These are phyloP conservation scores for Cladobotryum protrusum DNA, from an alignment of 2,329 filamentous ascomycete genomes.

Conservation along the genomic window DNA sequence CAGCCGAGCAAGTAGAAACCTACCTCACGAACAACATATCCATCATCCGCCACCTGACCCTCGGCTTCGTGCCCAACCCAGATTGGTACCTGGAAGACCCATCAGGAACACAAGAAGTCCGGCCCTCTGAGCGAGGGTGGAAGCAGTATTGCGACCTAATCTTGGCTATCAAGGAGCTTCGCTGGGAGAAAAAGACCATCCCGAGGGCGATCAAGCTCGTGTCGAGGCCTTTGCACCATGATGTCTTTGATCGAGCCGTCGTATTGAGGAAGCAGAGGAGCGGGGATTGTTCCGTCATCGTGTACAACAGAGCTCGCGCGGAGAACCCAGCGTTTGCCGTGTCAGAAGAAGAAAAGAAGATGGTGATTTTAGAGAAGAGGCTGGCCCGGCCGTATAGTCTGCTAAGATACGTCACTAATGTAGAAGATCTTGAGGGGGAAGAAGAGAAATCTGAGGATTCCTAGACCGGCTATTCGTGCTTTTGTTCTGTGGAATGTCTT, in stretches of 20 bases:
- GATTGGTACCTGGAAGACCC: slow-evolving; percentile 1
- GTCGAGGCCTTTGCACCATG: not conserved
- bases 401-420: not conserved
- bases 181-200: not conserved
- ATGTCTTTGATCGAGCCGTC: not conserved
- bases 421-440: not conserved
- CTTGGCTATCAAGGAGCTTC: not conserved
- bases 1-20: slow-evolving; percentile 6
- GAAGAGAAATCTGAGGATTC: too few species aligned
- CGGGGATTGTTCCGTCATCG: not conserved
- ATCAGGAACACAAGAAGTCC: not conserved
- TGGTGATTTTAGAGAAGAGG: not conserved
- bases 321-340: not conserved
- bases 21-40: slow-evolving; percentile 16
- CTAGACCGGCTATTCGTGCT: too few species aligned
- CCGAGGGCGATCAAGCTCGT: not conserved
- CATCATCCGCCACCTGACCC: slow-evolving; percentile 17
- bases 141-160: not conserved
- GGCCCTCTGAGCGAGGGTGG: not conserved
- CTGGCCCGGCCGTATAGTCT: not conserved
- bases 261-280: not conserved
- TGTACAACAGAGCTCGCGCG: not conserved
- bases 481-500: too few species aligned
- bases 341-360: not conserved
- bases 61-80: not conserved